Conservation (phyloP, 768 basidiomycete species). For the Lentinula boryana region DNA sequence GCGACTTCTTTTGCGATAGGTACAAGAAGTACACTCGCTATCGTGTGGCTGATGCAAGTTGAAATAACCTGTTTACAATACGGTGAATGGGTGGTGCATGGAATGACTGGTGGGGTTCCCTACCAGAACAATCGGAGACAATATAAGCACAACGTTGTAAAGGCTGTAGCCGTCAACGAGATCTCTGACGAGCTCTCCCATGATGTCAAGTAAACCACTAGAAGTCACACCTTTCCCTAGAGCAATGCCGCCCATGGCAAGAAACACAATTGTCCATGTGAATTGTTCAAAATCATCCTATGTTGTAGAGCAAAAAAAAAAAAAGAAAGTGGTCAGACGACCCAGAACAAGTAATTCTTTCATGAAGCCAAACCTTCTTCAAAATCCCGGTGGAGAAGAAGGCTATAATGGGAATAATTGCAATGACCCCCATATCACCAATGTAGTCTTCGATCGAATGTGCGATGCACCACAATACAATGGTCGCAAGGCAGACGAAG, state of each 20-base stretch:
- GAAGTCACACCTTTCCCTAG: constrained; percentile 90
- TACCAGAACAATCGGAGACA: constrained; percentile 67
- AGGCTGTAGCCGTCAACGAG: constrained; percentile 57
- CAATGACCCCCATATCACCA: constrained; percentile 98
- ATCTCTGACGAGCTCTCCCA: constrained; percentile 57
- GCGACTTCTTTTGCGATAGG: constrained; percentile 94
- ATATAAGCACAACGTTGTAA: constrained; percentile 66
- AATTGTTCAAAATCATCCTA: constrained; percentile 96
- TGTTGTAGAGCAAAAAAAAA: not conserved
- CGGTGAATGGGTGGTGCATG: not conserved
- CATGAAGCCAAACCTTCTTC: constrained; percentile 57
- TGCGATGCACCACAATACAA: constrained; percentile 85
- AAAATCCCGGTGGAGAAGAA: constrained; percentile 94
- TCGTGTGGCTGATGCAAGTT: constrained; percentile 97
- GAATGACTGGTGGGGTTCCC: constrained; percentile 20
- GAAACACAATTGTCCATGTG: constrained; percentile 90
- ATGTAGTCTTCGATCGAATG: constrained; percentile 67
- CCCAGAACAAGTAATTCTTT: not conserved
- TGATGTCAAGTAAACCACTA: constrained; percentile 78
- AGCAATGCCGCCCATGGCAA: constrained; percentile 97
- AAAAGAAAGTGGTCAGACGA: constrained; percentile 1
- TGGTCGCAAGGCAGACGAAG: constrained; percentile 78
- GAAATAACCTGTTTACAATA: constrained; percentile 55
- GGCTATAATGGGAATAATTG: constrained; percentile 84
- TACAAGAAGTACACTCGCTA: constrained; percentile 93